A percentile compares a stretch with the other conserved stretches of the same genome.
Evolutionary conservation across 176 grass and related monocot genomes (phyloP).

Genomic region (Hyparrhenia diplandra): DNA sequence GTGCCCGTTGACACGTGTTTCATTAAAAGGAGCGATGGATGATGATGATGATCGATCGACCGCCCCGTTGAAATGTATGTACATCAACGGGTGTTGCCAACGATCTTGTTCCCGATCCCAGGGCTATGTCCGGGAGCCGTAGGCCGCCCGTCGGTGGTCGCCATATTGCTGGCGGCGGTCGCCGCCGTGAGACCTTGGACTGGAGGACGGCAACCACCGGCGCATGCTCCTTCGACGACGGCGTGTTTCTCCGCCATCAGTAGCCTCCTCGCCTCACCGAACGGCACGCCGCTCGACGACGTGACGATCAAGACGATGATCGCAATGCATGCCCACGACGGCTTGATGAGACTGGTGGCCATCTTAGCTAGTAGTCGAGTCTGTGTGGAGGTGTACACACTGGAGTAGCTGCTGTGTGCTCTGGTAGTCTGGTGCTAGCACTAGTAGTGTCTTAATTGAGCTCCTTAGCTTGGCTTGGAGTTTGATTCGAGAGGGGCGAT

Average conservation of each 20-base stretch:
- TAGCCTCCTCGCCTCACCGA: slow-evolving; percentile 25
- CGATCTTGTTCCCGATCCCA: slow-evolving; percentile 48
- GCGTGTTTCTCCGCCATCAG: background rate
- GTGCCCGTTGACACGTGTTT: too few species aligned
- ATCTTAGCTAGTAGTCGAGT: too few species aligned
- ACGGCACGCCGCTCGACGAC: background rate
- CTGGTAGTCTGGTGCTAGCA: background rate
- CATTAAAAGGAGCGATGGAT: too few species aligned
- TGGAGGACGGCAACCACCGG: background rate
- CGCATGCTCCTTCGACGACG: background rate
- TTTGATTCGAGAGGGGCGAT: background rate
- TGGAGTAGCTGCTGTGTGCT: background rate
- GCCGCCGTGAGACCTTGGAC: background rate
- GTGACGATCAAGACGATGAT: background rate
- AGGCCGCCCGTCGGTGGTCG: slow-evolving; percentile 31
- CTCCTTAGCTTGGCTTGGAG: too few species aligned
- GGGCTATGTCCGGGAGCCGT: slow-evolving; percentile 69
- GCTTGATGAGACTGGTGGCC: slow-evolving; percentile 22
- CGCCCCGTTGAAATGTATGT: too few species aligned
- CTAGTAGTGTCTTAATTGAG: background rate
- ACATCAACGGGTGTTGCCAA: slow-evolving; percentile 16
- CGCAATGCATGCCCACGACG: slow-evolving; percentile 14
- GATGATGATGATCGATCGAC: too few species aligned
- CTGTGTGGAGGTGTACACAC: background rate
- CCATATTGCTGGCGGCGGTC: background rate